phyloP scores from a whole-genome alignment of 805 yeast genomes.

The Wickerhamiella dianesei region DNA sequence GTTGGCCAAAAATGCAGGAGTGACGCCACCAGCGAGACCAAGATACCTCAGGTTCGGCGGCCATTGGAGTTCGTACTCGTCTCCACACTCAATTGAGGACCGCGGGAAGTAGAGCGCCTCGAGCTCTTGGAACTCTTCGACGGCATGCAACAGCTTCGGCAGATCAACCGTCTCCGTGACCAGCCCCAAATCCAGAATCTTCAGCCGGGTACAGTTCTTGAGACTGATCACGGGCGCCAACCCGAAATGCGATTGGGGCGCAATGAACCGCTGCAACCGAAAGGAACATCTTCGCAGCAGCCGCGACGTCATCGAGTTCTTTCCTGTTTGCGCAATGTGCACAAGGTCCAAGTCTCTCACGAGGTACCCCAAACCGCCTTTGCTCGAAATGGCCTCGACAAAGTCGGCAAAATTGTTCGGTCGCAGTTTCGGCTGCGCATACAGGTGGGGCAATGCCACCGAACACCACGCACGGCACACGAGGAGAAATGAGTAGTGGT shows the following conservation, averaged over 20 bases:
- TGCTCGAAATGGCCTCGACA: conserved; percentile 48
- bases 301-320: conserved; percentile 78
- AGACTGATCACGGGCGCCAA: conserved; percentile 75
- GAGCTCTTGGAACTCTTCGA: conserved; percentile 44
- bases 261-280: conserved; percentile 54
- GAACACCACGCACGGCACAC: conserved; percentile 50
- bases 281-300: conserved; percentile 63
- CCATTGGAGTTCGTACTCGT: conserved; percentile 46
- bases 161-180: conserved; percentile 86
- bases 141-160: conserved; percentile 63
- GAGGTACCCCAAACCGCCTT: conserved; percentile 35
- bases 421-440: conserved; percentile 45
- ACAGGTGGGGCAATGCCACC: conserved; percentile 50
- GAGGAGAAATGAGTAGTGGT: conserved; percentile 34
- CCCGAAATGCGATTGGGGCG: conserved; percentile 94
- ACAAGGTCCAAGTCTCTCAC: conserved; percentile 63
- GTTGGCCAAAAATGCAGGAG: conserved; percentile 59
- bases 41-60: conserved; percentile 62
- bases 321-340: conserved; percentile 75
- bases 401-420: conserved; percentile 59
- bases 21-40: conserved; percentile 77
- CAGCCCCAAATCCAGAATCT: conserved; percentile 59
- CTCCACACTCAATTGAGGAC: conserved; percentile 56
- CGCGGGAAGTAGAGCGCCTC: conserved; percentile 79
- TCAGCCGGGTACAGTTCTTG: conserved; percentile 50